These are phyloP conservation scores for Picochlorum sp. DNA, from an alignment of 139 green algal genomes.

Conservation along the genomic window DNA sequence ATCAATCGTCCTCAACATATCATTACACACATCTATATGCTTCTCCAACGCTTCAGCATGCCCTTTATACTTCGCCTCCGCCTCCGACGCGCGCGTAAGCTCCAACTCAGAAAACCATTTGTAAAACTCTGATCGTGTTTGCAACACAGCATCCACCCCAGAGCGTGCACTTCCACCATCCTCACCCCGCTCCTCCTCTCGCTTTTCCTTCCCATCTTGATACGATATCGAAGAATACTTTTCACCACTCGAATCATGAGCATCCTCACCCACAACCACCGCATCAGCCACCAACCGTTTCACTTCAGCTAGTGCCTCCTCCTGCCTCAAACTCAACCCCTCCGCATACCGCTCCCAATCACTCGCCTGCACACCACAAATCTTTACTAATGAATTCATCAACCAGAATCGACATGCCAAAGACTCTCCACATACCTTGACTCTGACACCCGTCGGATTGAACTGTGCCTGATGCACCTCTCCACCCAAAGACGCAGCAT, in stretches of 20 bases:
- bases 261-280: background rate
- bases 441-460: background rate
- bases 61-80: constrained; percentile 76
- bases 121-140: constrained; percentile 76
- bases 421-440: background rate
- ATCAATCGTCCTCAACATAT: constrained; percentile 47
- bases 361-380: background rate
- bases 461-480: no score
- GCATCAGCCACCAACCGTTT: constrained; percentile 3
- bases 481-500: no score
- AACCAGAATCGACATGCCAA: background rate
- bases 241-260: no score
- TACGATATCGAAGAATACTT: no score
- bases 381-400: background rate
- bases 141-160: constrained; percentile 27
- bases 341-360: constrained; percentile 3
- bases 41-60: constrained; percentile 52
- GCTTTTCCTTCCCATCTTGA: no score
- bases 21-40: constrained; percentile 54
- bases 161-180: background rate
- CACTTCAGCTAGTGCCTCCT: constrained; percentile 2
- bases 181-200: no score
- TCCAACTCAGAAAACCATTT: constrained; percentile 85
- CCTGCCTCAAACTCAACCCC: constrained; percentile 16
- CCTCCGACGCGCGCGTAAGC: constrained; percentile 57